phyloP scores from a whole-genome alignment of 768 basidiomycete genomes.

The Lactarius deliciosus region DNA sequence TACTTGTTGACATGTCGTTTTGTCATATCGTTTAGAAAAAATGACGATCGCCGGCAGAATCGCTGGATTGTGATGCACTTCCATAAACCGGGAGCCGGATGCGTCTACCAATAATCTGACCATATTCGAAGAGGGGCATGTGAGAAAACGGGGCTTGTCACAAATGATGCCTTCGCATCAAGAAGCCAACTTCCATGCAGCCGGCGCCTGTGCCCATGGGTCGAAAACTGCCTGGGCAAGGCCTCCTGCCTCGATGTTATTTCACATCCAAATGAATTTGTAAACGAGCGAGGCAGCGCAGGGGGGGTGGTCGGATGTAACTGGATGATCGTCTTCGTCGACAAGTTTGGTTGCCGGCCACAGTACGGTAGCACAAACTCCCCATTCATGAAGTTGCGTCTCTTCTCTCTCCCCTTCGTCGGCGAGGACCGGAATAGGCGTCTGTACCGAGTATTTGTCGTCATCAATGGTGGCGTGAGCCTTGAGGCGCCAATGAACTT shows the following conservation, averaged over 20 bases:
- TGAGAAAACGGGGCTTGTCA: neutral
- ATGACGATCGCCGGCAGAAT: neutral
- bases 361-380: neutral
- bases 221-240: neutral
- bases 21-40: neutral
- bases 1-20: neutral
- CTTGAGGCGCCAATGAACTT: constrained; percentile 9
- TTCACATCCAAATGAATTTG: constrained; percentile 6
- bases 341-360: constrained; percentile 4
- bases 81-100: neutral
- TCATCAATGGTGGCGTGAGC: constrained; percentile 14
- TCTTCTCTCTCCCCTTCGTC: neutral
- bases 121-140: neutral
- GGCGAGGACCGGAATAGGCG: constrained; percentile 14
- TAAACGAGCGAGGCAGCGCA: neutral
- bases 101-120: neutral
- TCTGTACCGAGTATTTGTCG: constrained; percentile 12
- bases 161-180: constrained; percentile 11
- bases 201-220: neutral
- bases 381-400: neutral
- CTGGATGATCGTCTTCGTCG: constrained; percentile 12
- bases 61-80: neutral
- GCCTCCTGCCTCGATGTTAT: neutral
- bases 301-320: neutral
- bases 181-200: constrained; percentile 4